Evolutionary conservation across 2,329 filamentous ascomycete species (phyloP).

Genomic region (Verticillium nonalfalfae): DNA sequence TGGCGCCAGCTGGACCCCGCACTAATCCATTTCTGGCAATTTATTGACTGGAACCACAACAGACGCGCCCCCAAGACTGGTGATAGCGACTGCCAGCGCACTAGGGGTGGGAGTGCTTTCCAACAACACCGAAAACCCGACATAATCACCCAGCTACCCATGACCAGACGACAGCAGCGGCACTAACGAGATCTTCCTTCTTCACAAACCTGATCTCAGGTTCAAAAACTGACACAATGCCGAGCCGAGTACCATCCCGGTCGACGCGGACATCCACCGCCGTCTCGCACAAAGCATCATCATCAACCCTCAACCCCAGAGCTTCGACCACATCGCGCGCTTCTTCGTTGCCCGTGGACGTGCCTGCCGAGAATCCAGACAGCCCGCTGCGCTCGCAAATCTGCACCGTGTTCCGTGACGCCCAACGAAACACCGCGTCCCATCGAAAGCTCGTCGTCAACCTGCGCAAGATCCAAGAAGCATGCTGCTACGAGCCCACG

Average conservation of each 20-base stretch:
- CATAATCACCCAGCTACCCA: background rate
- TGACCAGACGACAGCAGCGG: no score
- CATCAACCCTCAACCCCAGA: conserved; percentile 29
- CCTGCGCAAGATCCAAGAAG: conserved; percentile 84
- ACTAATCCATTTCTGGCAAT: conserved; percentile 10
- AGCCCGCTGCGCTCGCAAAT: conserved; percentile 69
- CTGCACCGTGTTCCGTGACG: conserved; percentile 67
- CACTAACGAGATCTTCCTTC: no score
- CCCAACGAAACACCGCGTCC: conserved; percentile 82
- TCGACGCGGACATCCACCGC: conserved; percentile 38
- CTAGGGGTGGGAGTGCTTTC: background rate
- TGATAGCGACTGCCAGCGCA: background rate
- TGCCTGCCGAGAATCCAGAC: conserved; percentile 67
- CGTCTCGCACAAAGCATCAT: conserved; percentile 31
- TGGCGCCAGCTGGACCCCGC: conserved; percentile 8
- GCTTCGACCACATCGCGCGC: conserved; percentile 39
- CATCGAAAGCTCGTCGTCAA: conserved; percentile 86
- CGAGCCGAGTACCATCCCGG: conserved; percentile 39
- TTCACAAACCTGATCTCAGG: background rate
- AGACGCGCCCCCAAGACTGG: conserved; percentile 6
- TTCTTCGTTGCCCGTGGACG: conserved; percentile 35
- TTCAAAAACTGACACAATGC: conserved; percentile 31
- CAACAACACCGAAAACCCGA: background rate
- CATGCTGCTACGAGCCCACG: conserved; percentile 63
- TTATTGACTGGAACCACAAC: conserved; percentile 13